A percentile compares a stretch with the other conserved stretches of the same genome.
phyloP scores from a whole-genome alignment of 1,284 basidiomycete genomes.

The Flammula alnicola region DNA sequence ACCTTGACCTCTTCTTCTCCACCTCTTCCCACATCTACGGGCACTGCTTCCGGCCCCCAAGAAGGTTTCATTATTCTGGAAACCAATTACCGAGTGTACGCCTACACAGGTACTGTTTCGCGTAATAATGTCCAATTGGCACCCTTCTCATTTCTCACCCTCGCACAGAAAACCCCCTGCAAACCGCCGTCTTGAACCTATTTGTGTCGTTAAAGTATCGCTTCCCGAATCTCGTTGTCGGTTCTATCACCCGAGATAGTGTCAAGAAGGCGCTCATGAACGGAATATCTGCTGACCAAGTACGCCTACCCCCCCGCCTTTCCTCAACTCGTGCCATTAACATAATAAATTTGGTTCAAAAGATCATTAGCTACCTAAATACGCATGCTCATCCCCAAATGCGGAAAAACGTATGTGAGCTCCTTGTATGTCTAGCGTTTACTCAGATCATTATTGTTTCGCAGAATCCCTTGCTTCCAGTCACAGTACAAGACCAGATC shows the following conservation, averaged over 20 bases:
- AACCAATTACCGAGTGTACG: slow-evolving; percentile 98
- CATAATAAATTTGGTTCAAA: slow-evolving; percentile 7
- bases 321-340: slow-evolving; percentile 16
- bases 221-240: slow-evolving; percentile 96
- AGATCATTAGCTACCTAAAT: slow-evolving; percentile 96
- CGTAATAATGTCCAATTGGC: slow-evolving; percentile 24
- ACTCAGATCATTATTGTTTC: slow-evolving; percentile 17
- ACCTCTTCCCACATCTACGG: slow-evolving; percentile 66
- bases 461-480: slow-evolving; percentile 88
- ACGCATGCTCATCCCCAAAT: slow-evolving; percentile 98
- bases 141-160: slow-evolving; percentile 25
- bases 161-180: slow-evolving; percentile 74
- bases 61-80: slow-evolving; percentile 97
- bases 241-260: slow-evolving; percentile 92
- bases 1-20: slow-evolving; percentile 88
- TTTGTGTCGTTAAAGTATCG: slow-evolving; percentile 93
- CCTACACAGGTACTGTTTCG: slow-evolving; percentile 82
- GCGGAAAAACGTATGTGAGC: slow-evolving; percentile 82
- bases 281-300: slow-evolving; percentile 97
- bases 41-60: slow-evolving; percentile 58
- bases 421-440: slow-evolving; percentile 21
- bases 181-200: slow-evolving; percentile 94
- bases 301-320: slow-evolving; percentile 37
- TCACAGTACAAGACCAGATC: slow-evolving; percentile 98
- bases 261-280: slow-evolving; percentile 93